Evolutionary conservation across 2,329 filamentous ascomycete species (phyloP), one percentile per base, ranked within the genome.

Genomic region (Madurella mycetomatis): DNA sequence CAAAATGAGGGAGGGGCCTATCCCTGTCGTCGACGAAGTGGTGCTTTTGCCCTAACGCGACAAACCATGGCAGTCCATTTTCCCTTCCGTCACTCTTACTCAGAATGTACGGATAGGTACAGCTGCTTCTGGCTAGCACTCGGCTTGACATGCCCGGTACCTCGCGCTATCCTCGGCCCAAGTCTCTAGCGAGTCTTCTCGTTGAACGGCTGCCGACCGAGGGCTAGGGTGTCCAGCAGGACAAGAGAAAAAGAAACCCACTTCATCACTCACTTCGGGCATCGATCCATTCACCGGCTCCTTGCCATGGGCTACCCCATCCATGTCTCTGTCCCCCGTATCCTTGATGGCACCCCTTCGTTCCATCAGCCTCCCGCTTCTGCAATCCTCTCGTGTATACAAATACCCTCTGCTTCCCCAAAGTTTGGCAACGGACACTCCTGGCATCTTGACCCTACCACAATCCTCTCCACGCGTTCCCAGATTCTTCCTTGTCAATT

Each of bases 351-450:
- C 15, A 19, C 43, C 40, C 34, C 40, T 51, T 57, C 53, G 48
- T 55, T 45, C 55, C 55, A 47, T 56, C 58, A 46, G 46, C 51
- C 46, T 40, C 50, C 43, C 47, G 48, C 39, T 41, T 40, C 41
- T 47, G 41, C 37, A 39, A 43, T 53, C 42, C 17, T 40, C 51
- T 56, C 52, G 32, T 55, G 56, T 58, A 58, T 64, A 64, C 62
- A 64, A 60, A 64, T 64, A 64, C 57, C 56, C 44, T 55, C 45
- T 44, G 44, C 53, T 34, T 48, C 54, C 57, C 54, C 37, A 48
- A 15, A 18, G 11, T 41, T 32, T 9, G n/a, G 15, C 47, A 5
- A 7, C 25, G 17, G 25, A n/a, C 19, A 53, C 46, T 25, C 42
- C 47, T 37, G 25, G 30, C 47, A 44, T 16, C 47, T 43, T 44